Conservation (phyloP, 1,284 basidiomycete species). For the Termitomyces sp. region DNA sequence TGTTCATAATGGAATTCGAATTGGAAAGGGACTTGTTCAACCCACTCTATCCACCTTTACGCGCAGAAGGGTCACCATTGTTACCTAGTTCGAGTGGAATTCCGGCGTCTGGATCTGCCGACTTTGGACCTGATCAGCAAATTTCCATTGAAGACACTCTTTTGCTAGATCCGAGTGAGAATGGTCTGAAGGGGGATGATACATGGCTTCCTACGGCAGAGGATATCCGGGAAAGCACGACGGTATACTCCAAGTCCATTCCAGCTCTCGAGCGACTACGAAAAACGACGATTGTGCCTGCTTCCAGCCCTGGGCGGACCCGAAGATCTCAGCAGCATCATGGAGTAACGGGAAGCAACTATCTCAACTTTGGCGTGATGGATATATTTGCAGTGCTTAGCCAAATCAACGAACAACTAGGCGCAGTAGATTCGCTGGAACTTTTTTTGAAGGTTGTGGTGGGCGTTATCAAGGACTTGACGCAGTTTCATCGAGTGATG, state of each 20-base stretch:
- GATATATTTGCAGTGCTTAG: constrained; percentile 78
- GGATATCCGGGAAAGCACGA: constrained; percentile 74
- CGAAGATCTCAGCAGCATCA: constrained; percentile 21
- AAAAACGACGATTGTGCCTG: constrained; percentile 28
- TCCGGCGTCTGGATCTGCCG: neutral
- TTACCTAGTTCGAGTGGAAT: neutral
- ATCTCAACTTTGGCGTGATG: constrained; percentile 59
- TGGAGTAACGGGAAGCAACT: constrained; percentile 18
- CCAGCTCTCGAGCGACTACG: constrained; percentile 70
- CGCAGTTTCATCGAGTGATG: constrained; percentile 83
- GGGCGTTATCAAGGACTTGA: constrained; percentile 79
- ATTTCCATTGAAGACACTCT: neutral
- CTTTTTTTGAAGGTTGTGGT: constrained; percentile 75
- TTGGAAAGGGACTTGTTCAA: constrained; percentile 71
- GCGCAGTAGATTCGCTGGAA: constrained; percentile 64
- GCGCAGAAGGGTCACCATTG: neutral
- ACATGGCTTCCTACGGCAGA: constrained; percentile 49
- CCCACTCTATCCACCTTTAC: constrained; percentile 56
- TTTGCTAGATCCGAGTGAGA: neutral
- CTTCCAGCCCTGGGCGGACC: constrained; percentile 10
- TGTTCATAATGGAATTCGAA: constrained; percentile 81
- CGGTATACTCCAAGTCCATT: constrained; percentile 67
- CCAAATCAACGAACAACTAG: constrained; percentile 85
- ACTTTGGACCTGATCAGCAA: neutral
- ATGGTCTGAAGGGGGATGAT: constrained; percentile 32